Base-by-base conservation (phyloP, 805 yeast species). In the Candida coleopterorum region DNA sequence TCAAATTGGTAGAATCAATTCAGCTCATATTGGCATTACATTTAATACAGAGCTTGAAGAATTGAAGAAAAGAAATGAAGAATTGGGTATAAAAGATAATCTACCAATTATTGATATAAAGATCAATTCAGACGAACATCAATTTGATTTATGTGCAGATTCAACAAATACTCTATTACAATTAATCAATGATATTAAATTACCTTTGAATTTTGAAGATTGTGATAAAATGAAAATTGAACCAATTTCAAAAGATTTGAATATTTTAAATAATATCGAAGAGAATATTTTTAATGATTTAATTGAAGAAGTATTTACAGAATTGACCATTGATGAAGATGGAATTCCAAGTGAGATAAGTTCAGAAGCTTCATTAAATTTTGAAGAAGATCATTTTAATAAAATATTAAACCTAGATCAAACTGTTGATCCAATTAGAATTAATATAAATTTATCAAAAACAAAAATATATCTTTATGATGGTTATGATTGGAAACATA, bases 401-500 rank as follows among this genome's bases (percentile, higher is more conserved):
- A 39, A 41, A 1, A 28, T 15, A 4, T 18, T 17, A 8, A 23
- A 30, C 3, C 6, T 24, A 4, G 29, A 24, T 4, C 22, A 34
- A 6, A 29, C 33, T 3, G 48, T 52, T 2, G 42, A 48, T 20
- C 62, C 63, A 2, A 40, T 61, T 6, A 48, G 44, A 22, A 8
- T 66, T 16, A 58, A 58, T 27, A 40, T 67, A 7, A 62, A 63
- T 29, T 49, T 71, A 4, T 53, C 69, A 2, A 69, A 68, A 32
- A 56, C 66, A 0, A 52, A 49, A 1, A 48, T 83, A 2, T 74
- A 68, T 34, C 58, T 90, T 14, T 79, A 74, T 54, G 98, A 93
- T 61, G 99, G 99, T 0, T 93, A 81, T 52, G 97, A 93, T 49
- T 88, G 97, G 94, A 74, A 73, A 38, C 75, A 76, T 29, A 87